A percentile compares a stretch with the other conserved stretches of the same genome.
Conservation (phyloP, 345 rosid species). For the Rhizophora apiculata region DNA sequence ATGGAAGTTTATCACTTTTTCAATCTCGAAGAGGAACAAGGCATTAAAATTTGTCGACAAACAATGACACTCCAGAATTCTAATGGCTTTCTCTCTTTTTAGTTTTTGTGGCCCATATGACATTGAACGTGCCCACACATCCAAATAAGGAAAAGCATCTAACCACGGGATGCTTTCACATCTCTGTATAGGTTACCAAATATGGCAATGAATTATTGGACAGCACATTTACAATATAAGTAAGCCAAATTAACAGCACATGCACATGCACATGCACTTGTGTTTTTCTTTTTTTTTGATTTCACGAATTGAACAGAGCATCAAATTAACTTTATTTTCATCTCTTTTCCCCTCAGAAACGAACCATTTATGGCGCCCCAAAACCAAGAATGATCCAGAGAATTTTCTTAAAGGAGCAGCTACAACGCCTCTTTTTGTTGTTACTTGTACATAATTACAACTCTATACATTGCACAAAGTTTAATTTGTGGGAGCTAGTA, state of each 20-base stretch:
- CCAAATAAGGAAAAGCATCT: background rate
- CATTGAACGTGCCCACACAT: background rate
- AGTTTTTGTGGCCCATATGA: too few relatives aligned
- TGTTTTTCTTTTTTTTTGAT: too few relatives aligned
- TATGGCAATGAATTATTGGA: conserved; percentile 5
- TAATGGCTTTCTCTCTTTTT: too few relatives aligned
- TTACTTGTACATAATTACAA: too few relatives aligned
- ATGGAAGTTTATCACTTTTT: too few relatives aligned
- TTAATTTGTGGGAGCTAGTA: too few relatives aligned
- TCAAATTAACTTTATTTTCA: background rate
- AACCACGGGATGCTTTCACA: conserved; percentile 4
- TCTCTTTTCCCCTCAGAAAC: background rate
- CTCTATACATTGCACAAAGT: too few relatives aligned
- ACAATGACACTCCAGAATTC: too few relatives aligned
- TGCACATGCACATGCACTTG: background rate
- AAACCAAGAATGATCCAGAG: background rate
- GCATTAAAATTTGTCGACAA: too few relatives aligned
- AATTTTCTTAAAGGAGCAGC: conserved; percentile 1
- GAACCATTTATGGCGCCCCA: background rate
- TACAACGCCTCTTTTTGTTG: background rate
- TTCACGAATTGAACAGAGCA: conserved; percentile 3
- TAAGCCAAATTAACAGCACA: conserved; percentile 4
- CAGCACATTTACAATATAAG: background rate
- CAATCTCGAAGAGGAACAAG: too few relatives aligned
- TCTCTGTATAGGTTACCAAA: background rate